Conservation (phyloP, 768 basidiomycete species). For the Boletus patriciae region DNA sequence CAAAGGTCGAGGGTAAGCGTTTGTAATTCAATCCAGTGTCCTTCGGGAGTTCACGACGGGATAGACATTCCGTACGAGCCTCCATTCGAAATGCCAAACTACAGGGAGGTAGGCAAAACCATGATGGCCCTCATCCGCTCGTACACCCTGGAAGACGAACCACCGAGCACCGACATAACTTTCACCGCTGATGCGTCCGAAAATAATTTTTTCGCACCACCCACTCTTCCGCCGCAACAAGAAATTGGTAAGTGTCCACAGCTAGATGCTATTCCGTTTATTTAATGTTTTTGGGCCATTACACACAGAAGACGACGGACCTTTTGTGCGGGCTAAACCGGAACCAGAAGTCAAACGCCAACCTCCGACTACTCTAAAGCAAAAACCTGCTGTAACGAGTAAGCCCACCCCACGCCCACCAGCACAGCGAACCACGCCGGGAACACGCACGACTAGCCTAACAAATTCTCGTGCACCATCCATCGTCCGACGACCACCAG, state of each 20-base stretch:
- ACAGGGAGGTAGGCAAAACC: constrained; percentile 40
- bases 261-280: background rate
- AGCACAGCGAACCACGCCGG: constrained; percentile 4
- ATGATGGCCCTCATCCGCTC: constrained; percentile 40
- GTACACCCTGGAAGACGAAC: constrained; percentile 36
- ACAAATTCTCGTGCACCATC: constrained; percentile 13
- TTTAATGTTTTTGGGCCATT: background rate
- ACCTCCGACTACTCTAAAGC: background rate
- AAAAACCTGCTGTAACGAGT: background rate
- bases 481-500: constrained; percentile 7
- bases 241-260: constrained; percentile 25
- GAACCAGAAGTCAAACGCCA: constrained; percentile 9
- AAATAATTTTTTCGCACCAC: constrained; percentile 20
- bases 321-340: constrained; percentile 22
- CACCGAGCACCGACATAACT: constrained; percentile 14
- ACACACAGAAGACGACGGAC: constrained; percentile 29
- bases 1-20: constrained; percentile 48
- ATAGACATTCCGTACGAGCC: constrained; percentile 46
- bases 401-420: constrained; percentile 8
- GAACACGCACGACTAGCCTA: background rate
- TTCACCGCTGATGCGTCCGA: constrained; percentile 24
- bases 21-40: background rate
- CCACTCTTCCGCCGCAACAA: constrained; percentile 17
- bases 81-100: constrained; percentile 51
- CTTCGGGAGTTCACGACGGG: background rate